A percentile compares a stretch with the other conserved stretches of the same genome.
phyloP scores from a whole-genome alignment of 108 stramenopile genomes.

The Mayamaea pseudoterrestris region DNA sequence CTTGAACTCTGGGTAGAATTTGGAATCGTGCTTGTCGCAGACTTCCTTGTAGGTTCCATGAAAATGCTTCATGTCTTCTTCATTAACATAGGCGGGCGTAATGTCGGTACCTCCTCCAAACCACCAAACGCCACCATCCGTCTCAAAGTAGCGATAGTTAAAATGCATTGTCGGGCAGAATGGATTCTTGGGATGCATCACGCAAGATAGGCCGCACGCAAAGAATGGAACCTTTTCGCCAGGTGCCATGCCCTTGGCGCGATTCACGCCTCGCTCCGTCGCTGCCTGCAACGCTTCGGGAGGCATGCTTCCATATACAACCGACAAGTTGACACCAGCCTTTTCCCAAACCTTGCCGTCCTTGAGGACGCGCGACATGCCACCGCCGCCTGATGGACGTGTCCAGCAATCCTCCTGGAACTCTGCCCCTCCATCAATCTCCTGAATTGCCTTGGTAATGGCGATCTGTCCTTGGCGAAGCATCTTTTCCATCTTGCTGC shows the following conservation, averaged over 20 bases:
- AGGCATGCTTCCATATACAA: slow-evolving; percentile 88
- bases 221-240: slow-evolving; percentile 91
- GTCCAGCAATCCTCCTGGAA: slow-evolving; percentile 89
- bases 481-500: slow-evolving; percentile 80
- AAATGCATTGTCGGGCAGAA: slow-evolving; percentile 95
- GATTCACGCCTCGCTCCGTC: slow-evolving; percentile 87
- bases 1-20: slow-evolving; percentile 92
- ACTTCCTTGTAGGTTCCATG: slow-evolving; percentile 93
- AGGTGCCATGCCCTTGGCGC: slow-evolving; percentile 51
- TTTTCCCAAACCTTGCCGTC: slow-evolving; percentile 93
- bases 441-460: slow-evolving; percentile 75
- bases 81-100: slow-evolving; percentile 87
- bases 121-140: slow-evolving; percentile 95
- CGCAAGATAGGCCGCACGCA: slow-evolving; percentile 88
- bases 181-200: slow-evolving; percentile 97
- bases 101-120: slow-evolving; percentile 95
- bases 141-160: slow-evolving; percentile 98
- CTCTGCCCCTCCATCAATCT: slow-evolving; percentile 75
- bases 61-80: slow-evolving; percentile 93
- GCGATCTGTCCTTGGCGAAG: slow-evolving; percentile 80
- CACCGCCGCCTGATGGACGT: slow-evolving; percentile 87
- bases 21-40: slow-evolving; percentile 89
- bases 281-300: slow-evolving; percentile 87
- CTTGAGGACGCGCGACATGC: slow-evolving; percentile 82
- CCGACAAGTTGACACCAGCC: slow-evolving; percentile 91